phyloP scores from a whole-genome alignment of 1,284 basidiomycete genomes.

The Ganoderma boninense region DNA sequence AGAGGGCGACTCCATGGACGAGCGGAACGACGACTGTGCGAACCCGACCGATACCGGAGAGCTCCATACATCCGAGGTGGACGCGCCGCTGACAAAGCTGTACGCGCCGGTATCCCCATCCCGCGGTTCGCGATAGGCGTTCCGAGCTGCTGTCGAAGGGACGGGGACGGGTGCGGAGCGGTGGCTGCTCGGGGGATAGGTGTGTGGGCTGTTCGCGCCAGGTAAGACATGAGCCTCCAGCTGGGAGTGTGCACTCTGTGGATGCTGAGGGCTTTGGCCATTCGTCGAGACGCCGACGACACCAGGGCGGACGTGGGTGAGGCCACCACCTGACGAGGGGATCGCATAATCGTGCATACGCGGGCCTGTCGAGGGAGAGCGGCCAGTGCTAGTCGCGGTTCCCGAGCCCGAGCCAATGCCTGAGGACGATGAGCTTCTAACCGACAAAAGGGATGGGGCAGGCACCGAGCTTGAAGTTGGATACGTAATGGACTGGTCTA shows the following conservation, averaged over 20 bases:
- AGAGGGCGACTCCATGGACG: constrained; percentile 30
- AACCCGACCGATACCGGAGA: constrained; percentile 39
- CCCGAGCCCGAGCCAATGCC: constrained; percentile 11
- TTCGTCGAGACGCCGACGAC: constrained; percentile 56
- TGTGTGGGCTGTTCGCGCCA: constrained; percentile 18
- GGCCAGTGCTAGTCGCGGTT: constrained; percentile 33
- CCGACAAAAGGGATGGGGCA: constrained; percentile 33
- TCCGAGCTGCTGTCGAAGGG: constrained; percentile 23
- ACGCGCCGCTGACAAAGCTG: constrained; percentile 35
- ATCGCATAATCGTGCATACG: constrained; percentile 71
- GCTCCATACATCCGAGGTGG: constrained; percentile 39
- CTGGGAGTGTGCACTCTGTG: constrained; percentile 22
- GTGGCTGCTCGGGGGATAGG: constrained; percentile 23
- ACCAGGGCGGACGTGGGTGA: constrained; percentile 68
- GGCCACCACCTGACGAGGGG: constrained; percentile 47
- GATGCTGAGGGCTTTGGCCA: background rate
- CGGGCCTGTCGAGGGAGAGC: constrained; percentile 56
- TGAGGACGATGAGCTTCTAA: constrained; percentile 15
- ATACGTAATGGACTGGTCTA: constrained; percentile 35
- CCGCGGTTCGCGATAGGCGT: constrained; percentile 32
- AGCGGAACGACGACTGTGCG: constrained; percentile 41
- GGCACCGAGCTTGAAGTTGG: constrained; percentile 55
- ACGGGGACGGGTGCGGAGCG: constrained; percentile 36
- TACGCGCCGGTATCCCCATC: constrained; percentile 29
- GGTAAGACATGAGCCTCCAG: constrained; percentile 17